Evolutionary conservation across 228 moss, liverwort and hornwort genomes (phyloP), one percentile per base, ranked within the genome.

Genomic region (Sphagnum magellanicum): DNA sequence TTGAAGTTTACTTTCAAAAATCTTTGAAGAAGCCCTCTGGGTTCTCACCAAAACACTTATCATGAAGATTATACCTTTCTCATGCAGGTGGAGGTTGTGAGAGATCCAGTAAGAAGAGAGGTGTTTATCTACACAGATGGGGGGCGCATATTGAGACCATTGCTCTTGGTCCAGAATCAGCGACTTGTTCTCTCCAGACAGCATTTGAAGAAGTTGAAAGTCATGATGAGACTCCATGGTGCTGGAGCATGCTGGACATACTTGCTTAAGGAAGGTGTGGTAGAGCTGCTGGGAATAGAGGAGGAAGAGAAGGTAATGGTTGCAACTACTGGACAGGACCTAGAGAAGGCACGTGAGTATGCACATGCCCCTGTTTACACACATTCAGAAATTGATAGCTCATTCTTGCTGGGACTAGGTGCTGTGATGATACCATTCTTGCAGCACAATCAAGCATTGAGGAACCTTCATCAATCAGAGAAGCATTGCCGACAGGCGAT

Each of bases 401-500:
- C 88, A 10, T 82, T 83, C 55, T 71, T 92, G 74, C 79, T 92
- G 66, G 94, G 94, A 51, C 68, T 95, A 8, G 90, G 94, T 78
- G 94, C 94, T 15, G 88, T 88, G 0, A 69, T 88, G 48, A 95
- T 95, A 64, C 94, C 94, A 0, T 95, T 95, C 65, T 78, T 73
- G 83, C 92, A 1, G 32, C 32, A 32, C 32, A 32, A 32, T 32
- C 32, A 32, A 32, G 32, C 32, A 32, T 32, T 32, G 32, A 80
- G 94, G 62, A 89, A 90, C 73, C 64, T 96, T 53, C 88, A 66
- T 65, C 92, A 96, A 66, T 92, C 92, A 0, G 92, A 88, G 51
- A 96, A 96, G 69, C 95, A 96, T 51, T 91, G 85, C 48, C 92
- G 92, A 68, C 95, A 96, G 67, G 95, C 95, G 4, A 89, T 95